Evolutionary conservation across 352 stramenopile species (phyloP).

Genomic region (Aphanomyces cochlioides): DNA sequence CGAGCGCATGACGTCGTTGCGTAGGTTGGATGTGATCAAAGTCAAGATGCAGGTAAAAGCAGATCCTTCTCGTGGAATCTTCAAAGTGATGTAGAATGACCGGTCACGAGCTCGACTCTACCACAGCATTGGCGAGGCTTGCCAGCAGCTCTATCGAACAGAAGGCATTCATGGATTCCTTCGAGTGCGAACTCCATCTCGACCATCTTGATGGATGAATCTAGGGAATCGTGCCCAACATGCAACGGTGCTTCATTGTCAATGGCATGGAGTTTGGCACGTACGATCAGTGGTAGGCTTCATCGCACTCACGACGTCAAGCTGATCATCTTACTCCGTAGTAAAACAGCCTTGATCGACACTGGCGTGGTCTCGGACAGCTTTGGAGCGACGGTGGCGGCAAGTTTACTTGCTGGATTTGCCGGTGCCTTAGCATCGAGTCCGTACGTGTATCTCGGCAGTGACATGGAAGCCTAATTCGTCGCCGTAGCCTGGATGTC

Average conservation of each 20-base stretch:
- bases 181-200: conserved; percentile 33
- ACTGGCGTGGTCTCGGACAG: conserved; percentile 50
- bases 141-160: conserved; percentile 65
- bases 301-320: neutral
- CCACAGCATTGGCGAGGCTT: conserved; percentile 59
- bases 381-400: conserved; percentile 64
- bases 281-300: conserved; percentile 65
- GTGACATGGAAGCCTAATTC: neutral
- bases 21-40: conserved; percentile 85
- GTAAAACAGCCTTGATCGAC: conserved; percentile 67
- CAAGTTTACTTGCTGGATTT: conserved; percentile 73
- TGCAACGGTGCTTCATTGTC: conserved; percentile 82
- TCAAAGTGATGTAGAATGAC: neutral
- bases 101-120: conserved; percentile 27
- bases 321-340: conserved; percentile 26
- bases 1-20: conserved; percentile 3
- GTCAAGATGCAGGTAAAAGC: conserved; percentile 66
- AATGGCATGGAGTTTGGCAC: conserved; percentile 82
- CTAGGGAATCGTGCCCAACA: conserved; percentile 77
- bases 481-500: conserved; percentile 58
- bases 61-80: neutral
- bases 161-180: conserved; percentile 72
- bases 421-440: conserved; percentile 68
- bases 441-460: conserved; percentile 44
- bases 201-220: neutral